Evolutionary conservation across 1,284 basidiomycete species (phyloP), one percentile per base, ranked within the genome.

Genomic region (Athelia psychrophila): DNA sequence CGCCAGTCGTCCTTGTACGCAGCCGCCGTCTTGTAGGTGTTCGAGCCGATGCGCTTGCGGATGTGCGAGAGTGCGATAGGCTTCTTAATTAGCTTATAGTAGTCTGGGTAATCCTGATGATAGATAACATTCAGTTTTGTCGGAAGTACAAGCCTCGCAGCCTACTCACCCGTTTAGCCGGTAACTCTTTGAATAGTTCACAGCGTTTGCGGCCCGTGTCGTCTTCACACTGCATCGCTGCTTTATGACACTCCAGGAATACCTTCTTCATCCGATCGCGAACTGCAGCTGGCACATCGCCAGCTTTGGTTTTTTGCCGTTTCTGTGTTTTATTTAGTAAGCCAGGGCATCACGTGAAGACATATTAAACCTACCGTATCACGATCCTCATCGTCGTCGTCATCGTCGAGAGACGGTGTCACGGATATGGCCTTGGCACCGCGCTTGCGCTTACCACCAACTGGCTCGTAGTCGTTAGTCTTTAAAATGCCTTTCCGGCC

Each of bases 1-100:
- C 77, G 75, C 80, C 93, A 93, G 70, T 98, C 95, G 48, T 84
- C 82, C 50, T 81, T 79, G 74, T 88, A 95, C 47, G 80, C 75
- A 32, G 81, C 73, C 42, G 95, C 84, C 42, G 75, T 84, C 71
- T 92, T 92, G 76, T 95, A 93, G 51, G 82, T 78, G 35, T 81
- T 79, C 53, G 81, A 79, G 54, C 81, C 85, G 54, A 89, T 81
- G 27, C 91, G 88, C 64, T 94, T 94, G 54, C 91, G 88, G 64
- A 98, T 88, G 57, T 88, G 84, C 22, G 91, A 88, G 62, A 99
- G 81, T 33, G 92, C 87, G 60, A 98, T 97, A 1, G 95, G 96
- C 44, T 80, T 76, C 25, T 76, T 78, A 64, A 91, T 91, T 52
- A 84, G 75, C 45, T 83, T 75, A 66, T 94, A 95, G 68, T 98